These are phyloP conservation scores for Pichia pseudocactophila DNA, from an alignment of 805 yeast genomes.

Conservation along the genomic window DNA sequence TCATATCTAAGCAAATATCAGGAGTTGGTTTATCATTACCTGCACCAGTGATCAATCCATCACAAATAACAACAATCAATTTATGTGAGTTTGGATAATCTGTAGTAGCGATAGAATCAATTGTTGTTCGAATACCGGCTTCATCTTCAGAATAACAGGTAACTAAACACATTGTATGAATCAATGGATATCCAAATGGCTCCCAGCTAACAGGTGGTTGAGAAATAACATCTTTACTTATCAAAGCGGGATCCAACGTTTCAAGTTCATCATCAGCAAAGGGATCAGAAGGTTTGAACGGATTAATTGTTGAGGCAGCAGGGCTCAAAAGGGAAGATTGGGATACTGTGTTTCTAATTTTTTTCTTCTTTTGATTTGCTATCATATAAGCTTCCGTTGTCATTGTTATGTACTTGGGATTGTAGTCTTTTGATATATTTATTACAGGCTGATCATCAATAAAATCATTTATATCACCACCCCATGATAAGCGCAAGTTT, in stretches of 20 bases:
- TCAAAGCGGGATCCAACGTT: conserved; percentile 47
- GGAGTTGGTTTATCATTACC: conserved; percentile 87
- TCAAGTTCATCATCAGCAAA: conserved; percentile 31
- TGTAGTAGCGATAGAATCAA: conserved; percentile 91
- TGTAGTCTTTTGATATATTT: conserved; percentile 20
- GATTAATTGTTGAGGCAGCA: conserved; percentile 8
- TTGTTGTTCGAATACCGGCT: conserved; percentile 73
- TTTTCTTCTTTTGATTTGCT: conserved; percentile 13
- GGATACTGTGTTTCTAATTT: conserved; percentile 5
- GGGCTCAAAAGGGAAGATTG: conserved; percentile 9
- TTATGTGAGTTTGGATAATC: conserved; percentile 95
- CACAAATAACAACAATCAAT: conserved; percentile 76
- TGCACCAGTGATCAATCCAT: conserved; percentile 90
- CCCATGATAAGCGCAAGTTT: conserved; percentile 30
- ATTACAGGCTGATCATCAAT: conserved; percentile 11
- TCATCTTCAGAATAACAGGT: conserved; percentile 95
- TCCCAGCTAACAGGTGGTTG: conserved; percentile 87
- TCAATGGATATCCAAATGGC: conserved; percentile 77
- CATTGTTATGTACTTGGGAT: conserved; percentile 52
- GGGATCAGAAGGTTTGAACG: conserved; percentile 10
- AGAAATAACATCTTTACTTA: conserved; percentile 73
- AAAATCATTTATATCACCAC: conserved; percentile 30
- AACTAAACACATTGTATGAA: conserved; percentile 66
- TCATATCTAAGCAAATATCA: conserved; percentile 78
- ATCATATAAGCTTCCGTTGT: conserved; percentile 43